Evolutionary conservation across 2,329 filamentous ascomycete genomes (phyloP).

Genomic region (Stromatinia cepivora): DNA sequence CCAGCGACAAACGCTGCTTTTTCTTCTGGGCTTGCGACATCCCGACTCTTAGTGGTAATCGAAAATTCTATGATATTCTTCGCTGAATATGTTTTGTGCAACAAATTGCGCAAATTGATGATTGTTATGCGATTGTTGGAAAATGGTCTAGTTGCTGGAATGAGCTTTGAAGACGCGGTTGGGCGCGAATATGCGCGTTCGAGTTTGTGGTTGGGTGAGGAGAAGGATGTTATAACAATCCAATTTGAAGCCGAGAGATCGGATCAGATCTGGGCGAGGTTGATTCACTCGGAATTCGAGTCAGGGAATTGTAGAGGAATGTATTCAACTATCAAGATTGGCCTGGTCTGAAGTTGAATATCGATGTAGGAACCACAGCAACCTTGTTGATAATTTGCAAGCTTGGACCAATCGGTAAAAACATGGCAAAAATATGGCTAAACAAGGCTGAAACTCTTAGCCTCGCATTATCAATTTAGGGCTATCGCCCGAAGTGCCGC

Average conservation of each 20-base stretch:
- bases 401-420: neutral
- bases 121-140: neutral
- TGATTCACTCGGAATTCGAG: neutral
- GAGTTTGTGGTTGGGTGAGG: neutral
- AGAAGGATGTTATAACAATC: neutral
- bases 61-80: neutral
- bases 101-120: neutral
- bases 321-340: neutral
- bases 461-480: neutral
- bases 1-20: constrained; percentile 9
- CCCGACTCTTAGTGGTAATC: neutral
- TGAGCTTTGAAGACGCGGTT: constrained; percentile 9
- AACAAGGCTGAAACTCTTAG: constrained; percentile 4
- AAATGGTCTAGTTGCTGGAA: constrained; percentile 3
- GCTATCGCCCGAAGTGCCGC: neutral
- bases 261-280: too few relatives aligned
- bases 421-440: neutral
- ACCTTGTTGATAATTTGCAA: constrained; percentile 3
- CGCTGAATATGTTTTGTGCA: neutral
- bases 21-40: constrained; percentile 24
- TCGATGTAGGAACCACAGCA: constrained; percentile 8
- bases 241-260: neutral
- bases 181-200: constrained; percentile 10
- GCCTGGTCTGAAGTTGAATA: neutral
- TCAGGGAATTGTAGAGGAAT: neutral